Base-by-base conservation (phyloP, 2,329 filamentous ascomycete genomes). In the Penicillium sp. region DNA sequence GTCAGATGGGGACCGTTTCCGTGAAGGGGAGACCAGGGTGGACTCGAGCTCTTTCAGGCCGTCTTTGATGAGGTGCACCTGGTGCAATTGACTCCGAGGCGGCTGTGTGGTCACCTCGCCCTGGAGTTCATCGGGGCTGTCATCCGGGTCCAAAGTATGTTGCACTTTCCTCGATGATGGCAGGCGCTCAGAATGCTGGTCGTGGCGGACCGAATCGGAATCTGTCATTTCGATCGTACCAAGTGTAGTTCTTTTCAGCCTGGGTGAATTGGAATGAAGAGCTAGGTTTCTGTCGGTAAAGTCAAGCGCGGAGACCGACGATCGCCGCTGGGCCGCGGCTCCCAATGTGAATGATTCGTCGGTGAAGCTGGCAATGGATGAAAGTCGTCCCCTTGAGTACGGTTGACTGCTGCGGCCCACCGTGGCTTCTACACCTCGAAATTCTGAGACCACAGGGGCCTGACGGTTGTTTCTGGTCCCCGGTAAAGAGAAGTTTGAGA, bases 71-170 rank as follows among this genome's bases (percentile, higher is more conserved):
- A 35, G 49, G 39, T 34, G 40, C 25, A 39, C 44, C 28, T 32
- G 41, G 29, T 39, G 27, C 12, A 60, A 40, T n/a, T 37, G 33
- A 5, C 42, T 50, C 7, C 57, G 56, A 25, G 54, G 24, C 26
- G 53, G 59, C 4, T 49, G 43, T 34, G 63, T 64, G 4, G 68
- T 68, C 35, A 56, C 63, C 8, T 58, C 66, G 9, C 67, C 68
- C 47, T 72, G 69, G 2, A 72, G 50, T 47, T 67, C 69, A 58
- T 72, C 69, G 4, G 68, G 59, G 46, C 69, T 72, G 35, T 71
- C 69, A 35, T 60, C 56, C n/a, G 46, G 41, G 25, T 52, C 55
- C 13, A 46, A 48, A 33, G 25, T 11, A 13, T 40, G 53, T 29
- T 33, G 45, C 6, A 48, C 35, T 2, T 28, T 46, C 41, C 53